Conservation (phyloP, 2,329 filamentous ascomycete genomes). For the Neofusicoccum kwambonambiense region DNA sequence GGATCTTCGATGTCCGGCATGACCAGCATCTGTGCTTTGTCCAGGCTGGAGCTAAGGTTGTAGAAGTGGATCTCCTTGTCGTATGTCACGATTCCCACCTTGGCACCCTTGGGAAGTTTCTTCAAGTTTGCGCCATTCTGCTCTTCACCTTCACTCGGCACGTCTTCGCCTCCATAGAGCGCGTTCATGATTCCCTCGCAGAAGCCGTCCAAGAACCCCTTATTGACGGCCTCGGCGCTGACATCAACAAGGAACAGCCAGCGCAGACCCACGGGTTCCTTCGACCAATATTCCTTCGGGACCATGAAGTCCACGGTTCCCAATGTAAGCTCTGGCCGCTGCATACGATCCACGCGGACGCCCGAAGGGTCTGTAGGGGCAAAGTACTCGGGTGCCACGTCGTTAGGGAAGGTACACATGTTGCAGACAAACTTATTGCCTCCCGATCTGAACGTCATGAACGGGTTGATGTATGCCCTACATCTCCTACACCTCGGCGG, state of each 20-base stretch:
- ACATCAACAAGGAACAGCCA: constrained; percentile 94
- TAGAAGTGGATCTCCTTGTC: constrained; percentile 98
- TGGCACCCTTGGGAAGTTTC: constrained; percentile 72
- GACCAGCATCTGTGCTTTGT: constrained; percentile 95
- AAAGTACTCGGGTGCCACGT: constrained; percentile 90
- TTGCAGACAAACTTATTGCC: constrained; percentile 98
- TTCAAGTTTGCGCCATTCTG: constrained; percentile 51
- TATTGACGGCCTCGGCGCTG: constrained; percentile 85
- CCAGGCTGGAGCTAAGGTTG: constrained; percentile 77
- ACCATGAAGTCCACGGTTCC: constrained; percentile 96
- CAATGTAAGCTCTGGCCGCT: constrained; percentile 82
- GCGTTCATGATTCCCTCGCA: constrained; percentile 85
- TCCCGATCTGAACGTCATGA: constrained; percentile 94
- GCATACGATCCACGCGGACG: constrained; percentile 80
- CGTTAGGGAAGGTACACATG: constrained; percentile 95
- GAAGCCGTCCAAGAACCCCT: constrained; percentile 85
- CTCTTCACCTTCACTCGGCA: constrained; percentile 41
- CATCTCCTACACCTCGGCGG: constrained; percentile 91
- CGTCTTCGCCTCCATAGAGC: constrained; percentile 69
- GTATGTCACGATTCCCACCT: constrained; percentile 92
- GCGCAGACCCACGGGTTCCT: constrained; percentile 81
- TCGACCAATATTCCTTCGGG: constrained; percentile 98
- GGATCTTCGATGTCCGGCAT: constrained; percentile 98
- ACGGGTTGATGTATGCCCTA: constrained; percentile 96
- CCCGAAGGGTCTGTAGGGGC: constrained; percentile 85